Evolutionary conservation across 1,284 basidiomycete species (phyloP).

Genomic region (Cryptococcus floricola): DNA sequence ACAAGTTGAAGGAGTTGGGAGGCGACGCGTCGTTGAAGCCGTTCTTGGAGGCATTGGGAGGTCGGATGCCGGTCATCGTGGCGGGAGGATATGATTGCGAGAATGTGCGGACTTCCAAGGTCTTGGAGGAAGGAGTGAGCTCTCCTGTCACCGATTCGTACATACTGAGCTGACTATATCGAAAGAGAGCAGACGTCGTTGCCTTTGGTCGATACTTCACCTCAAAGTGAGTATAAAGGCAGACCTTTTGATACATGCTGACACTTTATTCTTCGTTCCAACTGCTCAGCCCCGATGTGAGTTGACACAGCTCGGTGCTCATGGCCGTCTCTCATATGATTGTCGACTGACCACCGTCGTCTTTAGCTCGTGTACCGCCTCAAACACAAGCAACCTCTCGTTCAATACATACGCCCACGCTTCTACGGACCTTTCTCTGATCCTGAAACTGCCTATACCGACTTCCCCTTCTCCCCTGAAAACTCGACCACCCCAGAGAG

Average conservation of each 20-base stretch:
- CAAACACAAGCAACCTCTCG: slow-evolving; percentile 18
- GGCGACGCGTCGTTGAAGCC: slow-evolving; percentile 22
- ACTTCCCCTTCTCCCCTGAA: slow-evolving; percentile 10
- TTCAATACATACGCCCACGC: slow-evolving; percentile 26
- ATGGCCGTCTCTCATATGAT: not conserved
- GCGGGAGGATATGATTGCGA: slow-evolving; percentile 31
- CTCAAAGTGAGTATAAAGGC: not conserved
- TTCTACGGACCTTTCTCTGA: slow-evolving; percentile 40
- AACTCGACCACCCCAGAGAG: not conserved
- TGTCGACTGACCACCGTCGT: slow-evolving; percentile 16
- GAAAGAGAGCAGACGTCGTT: slow-evolving; percentile 20
- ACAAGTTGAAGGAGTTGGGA: not conserved
- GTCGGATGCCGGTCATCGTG: slow-evolving; percentile 21
- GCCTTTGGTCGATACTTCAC: slow-evolving; percentile 33
- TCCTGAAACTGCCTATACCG: slow-evolving; percentile 37
- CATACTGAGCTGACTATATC: too few species aligned
- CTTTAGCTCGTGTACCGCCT: slow-evolving; percentile 22
- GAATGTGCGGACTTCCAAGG: slow-evolving; percentile 17
- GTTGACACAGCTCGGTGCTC: not conserved
- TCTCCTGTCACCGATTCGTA: too few species aligned
- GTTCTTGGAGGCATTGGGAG: slow-evolving; percentile 23
- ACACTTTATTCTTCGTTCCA: not conserved
- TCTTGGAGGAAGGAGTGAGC: slow-evolving; percentile 3
- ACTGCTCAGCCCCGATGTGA: not conserved
- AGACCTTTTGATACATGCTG: not conserved